These are phyloP conservation scores for Mucor piriformis DNA, from an alignment of 371 early-diverging fungal species.

Conservation along the genomic window DNA sequence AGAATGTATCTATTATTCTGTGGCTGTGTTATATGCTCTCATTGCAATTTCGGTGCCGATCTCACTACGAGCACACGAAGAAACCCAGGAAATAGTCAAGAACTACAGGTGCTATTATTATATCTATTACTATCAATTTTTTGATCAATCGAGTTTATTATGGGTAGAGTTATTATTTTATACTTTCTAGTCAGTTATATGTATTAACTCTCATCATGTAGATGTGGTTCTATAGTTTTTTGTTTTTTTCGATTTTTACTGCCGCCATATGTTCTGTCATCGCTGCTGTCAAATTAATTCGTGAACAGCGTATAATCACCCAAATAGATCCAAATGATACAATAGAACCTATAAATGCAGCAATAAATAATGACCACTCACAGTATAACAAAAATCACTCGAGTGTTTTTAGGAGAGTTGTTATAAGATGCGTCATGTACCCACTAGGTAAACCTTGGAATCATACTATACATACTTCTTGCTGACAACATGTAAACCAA, in stretches of 20 bases:
- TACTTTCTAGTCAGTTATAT: not conserved
- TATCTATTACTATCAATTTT: constrained; percentile 13
- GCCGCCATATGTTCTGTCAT: constrained; percentile 20
- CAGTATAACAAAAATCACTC: constrained; percentile 4
- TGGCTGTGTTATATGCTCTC: constrained; percentile 1
- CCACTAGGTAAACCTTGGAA: constrained; percentile 24
- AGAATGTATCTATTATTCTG: constrained; percentile 4
- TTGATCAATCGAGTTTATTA: constrained; percentile 9
- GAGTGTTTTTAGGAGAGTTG: constrained; percentile 19
- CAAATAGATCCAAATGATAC: no score
- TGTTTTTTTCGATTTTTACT: constrained; percentile 22
- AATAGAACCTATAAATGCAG: not conserved
- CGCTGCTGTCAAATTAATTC: constrained; percentile 22
- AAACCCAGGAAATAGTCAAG: not conserved
- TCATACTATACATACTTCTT: not conserved
- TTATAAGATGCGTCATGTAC: constrained; percentile 32
- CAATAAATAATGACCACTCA: not conserved
- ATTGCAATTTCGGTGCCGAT: constrained; percentile 20
- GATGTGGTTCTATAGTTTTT: constrained; percentile 34
- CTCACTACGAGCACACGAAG: not conserved
- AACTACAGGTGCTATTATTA: constrained; percentile 10
- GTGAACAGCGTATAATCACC: constrained; percentile 4
- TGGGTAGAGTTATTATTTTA: constrained; percentile 26
- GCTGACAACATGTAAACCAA: not conserved
- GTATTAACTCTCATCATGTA: not conserved